Percentiles rank a stretch among this genome's conserved stretches.
These are phyloP conservation scores for Phytophthora sojae DNA, from an alignment of 352 stramenopile species.

Conservation along the genomic window DNA sequence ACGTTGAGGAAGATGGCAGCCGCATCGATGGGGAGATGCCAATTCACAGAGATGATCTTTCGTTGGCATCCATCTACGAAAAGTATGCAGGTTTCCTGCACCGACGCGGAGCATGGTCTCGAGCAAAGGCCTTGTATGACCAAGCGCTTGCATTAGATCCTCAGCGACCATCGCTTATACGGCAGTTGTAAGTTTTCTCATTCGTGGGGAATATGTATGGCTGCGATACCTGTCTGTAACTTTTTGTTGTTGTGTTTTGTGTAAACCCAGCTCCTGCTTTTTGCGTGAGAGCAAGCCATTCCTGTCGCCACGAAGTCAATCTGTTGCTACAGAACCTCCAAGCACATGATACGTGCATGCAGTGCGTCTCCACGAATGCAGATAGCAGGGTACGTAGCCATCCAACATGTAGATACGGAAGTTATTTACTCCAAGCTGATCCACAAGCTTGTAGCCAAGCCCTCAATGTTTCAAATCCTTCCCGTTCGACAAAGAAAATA, in stretches of 20 bases:
- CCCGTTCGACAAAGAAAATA: background rate
- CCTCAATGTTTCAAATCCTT: background rate
- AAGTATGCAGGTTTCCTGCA: constrained; percentile 27
- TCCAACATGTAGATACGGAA: too few species aligned
- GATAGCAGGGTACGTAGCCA: too few species aligned
- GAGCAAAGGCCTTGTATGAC: constrained; percentile 27
- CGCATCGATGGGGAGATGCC: background rate
- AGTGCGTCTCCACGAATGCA: background rate
- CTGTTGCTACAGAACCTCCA: background rate
- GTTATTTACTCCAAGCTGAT: too few species aligned
- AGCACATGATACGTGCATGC: background rate
- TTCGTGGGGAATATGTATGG: background rate
- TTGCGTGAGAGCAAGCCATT: constrained; percentile 26
- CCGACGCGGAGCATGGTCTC: constrained; percentile 17
- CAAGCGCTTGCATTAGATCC: constrained; percentile 22
- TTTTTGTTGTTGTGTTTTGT: background rate
- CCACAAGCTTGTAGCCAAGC: background rate
- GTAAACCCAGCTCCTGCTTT: constrained; percentile 24
- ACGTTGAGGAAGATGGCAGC: background rate
- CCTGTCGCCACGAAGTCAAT: constrained; percentile 2
- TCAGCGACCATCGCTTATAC: constrained; percentile 21
- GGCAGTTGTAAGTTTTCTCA: constrained; percentile 28
- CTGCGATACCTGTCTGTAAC: background rate
- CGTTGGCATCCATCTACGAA: constrained; percentile 15
- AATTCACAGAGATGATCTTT: background rate